Evolutionary conservation across 148 eudicot species (phyloP).

Genomic region (Camellia japonica): DNA sequence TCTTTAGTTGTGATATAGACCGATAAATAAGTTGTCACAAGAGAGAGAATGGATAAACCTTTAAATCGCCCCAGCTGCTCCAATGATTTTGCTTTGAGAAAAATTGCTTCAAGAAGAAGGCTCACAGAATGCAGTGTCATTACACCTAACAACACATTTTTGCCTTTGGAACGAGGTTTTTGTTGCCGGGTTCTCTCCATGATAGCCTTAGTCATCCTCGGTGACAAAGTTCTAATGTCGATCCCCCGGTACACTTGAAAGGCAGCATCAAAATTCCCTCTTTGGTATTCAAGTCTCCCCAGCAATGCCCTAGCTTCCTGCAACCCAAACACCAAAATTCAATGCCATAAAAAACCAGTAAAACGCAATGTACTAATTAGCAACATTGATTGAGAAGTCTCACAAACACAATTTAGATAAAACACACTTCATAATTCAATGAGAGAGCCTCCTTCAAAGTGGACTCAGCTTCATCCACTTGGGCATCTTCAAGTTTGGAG

Average conservation of each 20-base stretch:
- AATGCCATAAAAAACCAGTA: no score
- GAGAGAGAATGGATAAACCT: slow-evolving; percentile 42
- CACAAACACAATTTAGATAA: not conserved
- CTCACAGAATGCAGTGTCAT: slow-evolving; percentile 97
- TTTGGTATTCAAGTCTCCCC: slow-evolving; percentile 94
- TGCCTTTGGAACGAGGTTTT: slow-evolving; percentile 53
- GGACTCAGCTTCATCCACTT: slow-evolving; percentile 97
- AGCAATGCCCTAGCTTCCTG: slow-evolving; percentile 98
- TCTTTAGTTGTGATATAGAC: no score
- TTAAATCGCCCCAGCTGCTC: slow-evolving; percentile 59
- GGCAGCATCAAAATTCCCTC: slow-evolving; percentile 86
- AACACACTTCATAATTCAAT: slow-evolving; percentile 81
- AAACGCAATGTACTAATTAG: no score
- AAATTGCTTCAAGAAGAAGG: slow-evolving; percentile 82
- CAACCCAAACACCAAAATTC: not conserved
- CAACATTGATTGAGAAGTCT: no score
- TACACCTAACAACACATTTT: slow-evolving; percentile 41
- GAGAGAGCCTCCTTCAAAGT: slow-evolving; percentile 95
- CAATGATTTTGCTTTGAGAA: slow-evolving; percentile 80
- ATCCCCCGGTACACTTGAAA: slow-evolving; percentile 91
- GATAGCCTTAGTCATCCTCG: slow-evolving; percentile 67
- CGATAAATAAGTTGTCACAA: not conserved
- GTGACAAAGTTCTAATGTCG: slow-evolving; percentile 58
- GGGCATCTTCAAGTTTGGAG: slow-evolving; percentile 76
- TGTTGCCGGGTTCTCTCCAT: slow-evolving; percentile 50